Evolutionary conservation across 148 eudicot species (phyloP).

Genomic region (Nepenthes mirabilis): DNA sequence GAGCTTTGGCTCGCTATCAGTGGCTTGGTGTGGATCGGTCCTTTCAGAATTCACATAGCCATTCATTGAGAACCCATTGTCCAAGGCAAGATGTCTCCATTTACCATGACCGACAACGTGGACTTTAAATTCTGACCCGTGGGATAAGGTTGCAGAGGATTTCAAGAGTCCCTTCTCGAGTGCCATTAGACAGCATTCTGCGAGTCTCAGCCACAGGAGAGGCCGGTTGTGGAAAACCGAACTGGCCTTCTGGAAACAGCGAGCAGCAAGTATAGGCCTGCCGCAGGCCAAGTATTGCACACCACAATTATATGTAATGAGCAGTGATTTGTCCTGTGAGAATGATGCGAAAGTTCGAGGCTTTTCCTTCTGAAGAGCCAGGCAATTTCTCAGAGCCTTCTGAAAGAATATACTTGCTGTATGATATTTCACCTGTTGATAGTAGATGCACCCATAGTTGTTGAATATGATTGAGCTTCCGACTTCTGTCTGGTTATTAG

Average conservation of each 20-base stretch:
- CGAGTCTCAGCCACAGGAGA: constrained; percentile 76
- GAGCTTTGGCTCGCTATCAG: constrained; percentile 33
- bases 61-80: constrained; percentile 20
- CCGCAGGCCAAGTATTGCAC: constrained; percentile 80
- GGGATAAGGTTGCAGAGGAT: constrained; percentile 12
- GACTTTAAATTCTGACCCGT: constrained; percentile 37
- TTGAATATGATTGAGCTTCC: constrained; percentile 63
- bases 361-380: constrained; percentile 51
- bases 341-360: constrained; percentile 48
- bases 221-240: constrained; percentile 54
- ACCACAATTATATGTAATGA: constrained; percentile 72
- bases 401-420: constrained; percentile 61
- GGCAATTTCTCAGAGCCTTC: constrained; percentile 57
- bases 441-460: constrained; percentile 83
- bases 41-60: constrained; percentile 21
- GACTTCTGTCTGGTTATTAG: constrained; percentile 43
- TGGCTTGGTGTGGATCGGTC: constrained; percentile 16
- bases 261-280: constrained; percentile 71
- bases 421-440: constrained; percentile 64
- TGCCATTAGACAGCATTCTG: constrained; percentile 84
- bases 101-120: constrained; percentile 72
- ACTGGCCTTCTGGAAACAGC: constrained; percentile 60
- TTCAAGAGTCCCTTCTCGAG: constrained; percentile 48
- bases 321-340: constrained; percentile 70
- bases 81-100: constrained; percentile 68